phyloP scores from a whole-genome alignment of 257 asterid genomes.

The Petrea volubilis region DNA sequence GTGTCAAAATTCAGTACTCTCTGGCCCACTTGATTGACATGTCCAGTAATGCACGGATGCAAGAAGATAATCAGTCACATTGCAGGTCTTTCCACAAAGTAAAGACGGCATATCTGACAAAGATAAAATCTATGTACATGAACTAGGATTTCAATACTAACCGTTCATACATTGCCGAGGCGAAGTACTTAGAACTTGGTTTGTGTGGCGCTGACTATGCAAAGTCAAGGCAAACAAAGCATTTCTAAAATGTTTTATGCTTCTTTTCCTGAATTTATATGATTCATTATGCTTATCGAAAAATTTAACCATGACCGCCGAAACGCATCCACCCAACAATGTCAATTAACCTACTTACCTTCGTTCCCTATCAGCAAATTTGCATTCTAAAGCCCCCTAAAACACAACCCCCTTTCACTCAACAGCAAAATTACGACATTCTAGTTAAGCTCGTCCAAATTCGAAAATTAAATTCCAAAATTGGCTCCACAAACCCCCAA shows the following conservation, averaged over 20 bases:
- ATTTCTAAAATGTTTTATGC: constrained; percentile 4
- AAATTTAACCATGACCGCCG: not conserved
- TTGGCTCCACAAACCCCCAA: constrained; percentile 12
- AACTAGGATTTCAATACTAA: not conserved
- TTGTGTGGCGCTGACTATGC: not conserved
- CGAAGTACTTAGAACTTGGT: not conserved
- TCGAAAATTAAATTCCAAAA: constrained; percentile 13
- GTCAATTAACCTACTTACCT: constrained; percentile 2
- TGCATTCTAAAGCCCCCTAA: constrained; percentile 27
- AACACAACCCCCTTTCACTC: constrained; percentile 11
- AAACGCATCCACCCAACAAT: constrained; percentile 8
- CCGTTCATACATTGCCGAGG: not conserved
- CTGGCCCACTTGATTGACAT: not conserved
- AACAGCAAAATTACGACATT: constrained; percentile 3
- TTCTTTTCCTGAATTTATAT: constrained; percentile 4
- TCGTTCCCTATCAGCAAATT: not conserved
- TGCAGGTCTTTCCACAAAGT: not conserved
- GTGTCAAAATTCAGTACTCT: not conserved
- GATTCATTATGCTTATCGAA: not conserved
- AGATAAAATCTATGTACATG: not conserved
- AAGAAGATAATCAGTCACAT: not conserved
- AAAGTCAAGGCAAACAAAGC: not conserved
- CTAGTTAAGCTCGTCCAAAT: constrained; percentile 14
- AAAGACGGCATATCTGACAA: not conserved
- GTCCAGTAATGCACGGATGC: not conserved